These are phyloP conservation scores for Evernia prunastri DNA, from an alignment of 495 filamentous ascomycete species.

Conservation along the genomic window DNA sequence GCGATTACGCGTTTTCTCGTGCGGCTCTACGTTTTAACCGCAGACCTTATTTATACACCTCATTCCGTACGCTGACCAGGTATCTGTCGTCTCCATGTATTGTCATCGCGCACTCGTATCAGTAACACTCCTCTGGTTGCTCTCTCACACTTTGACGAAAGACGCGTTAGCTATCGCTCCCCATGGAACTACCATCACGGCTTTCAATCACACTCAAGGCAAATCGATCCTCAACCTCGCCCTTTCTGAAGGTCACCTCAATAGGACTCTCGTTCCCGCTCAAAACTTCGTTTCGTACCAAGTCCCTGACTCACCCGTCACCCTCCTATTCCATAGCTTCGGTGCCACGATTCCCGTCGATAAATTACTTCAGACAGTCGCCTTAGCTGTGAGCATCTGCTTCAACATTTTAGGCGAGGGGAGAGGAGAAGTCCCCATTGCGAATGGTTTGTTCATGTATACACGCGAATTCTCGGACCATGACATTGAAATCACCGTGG, in stretches of 20 bases:
- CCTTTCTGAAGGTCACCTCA: background rate
- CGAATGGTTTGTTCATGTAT: background rate
- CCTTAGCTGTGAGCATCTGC: background rate
- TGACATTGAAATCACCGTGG: background rate
- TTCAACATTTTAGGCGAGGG: too few relatives aligned
- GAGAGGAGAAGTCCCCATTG: background rate
- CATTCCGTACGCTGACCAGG: background rate
- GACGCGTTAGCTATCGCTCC: background rate
- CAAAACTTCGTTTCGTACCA: background rate
- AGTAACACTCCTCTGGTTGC: background rate
- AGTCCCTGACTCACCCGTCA: background rate
- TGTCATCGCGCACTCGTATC: background rate
- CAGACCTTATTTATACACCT: background rate
- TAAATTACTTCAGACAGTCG: background rate
- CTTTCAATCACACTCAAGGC: background rate
- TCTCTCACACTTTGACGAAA: background rate
- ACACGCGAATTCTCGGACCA: background rate
- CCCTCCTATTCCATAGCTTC: slow-evolving; percentile 3
- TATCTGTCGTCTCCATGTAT: background rate
- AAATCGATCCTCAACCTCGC: background rate
- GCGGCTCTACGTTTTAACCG: background rate
- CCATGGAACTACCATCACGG: background rate
- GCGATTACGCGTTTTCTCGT: background rate
- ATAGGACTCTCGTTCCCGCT: background rate
- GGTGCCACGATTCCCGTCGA: background rate